Conservation (phyloP, 139 green algal genomes). For the Picochlorum sp. region DNA sequence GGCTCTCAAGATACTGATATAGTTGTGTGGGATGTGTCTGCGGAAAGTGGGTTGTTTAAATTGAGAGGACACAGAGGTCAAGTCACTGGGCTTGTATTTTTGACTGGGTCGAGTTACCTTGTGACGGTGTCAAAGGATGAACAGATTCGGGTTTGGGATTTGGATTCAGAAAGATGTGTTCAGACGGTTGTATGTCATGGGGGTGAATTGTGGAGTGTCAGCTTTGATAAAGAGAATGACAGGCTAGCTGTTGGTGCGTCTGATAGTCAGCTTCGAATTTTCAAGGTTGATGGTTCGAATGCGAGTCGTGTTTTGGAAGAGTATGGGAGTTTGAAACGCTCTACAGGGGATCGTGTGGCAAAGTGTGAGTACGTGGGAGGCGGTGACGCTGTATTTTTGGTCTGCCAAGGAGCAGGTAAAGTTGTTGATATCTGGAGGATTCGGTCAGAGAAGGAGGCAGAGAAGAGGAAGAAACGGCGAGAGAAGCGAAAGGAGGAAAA, state of each 20-base stretch:
- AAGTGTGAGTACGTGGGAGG: conserved; percentile 49
- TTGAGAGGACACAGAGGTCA: conserved; percentile 84
- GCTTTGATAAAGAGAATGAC: conserved; percentile 40
- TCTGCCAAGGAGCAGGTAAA: conserved; percentile 63
- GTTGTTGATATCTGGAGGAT: conserved; percentile 62
- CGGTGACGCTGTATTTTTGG: conserved; percentile 34
- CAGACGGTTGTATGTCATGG: conserved; percentile 64
- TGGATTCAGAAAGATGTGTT: conserved; percentile 83
- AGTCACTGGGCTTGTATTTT: conserved; percentile 68
- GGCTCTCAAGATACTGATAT: conserved; percentile 83
- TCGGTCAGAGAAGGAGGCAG: conserved; percentile 46
- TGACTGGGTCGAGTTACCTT: conserved; percentile 29
- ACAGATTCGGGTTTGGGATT: conserved; percentile 79
- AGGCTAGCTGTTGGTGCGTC: conserved; percentile 57
- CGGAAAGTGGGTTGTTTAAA: conserved; percentile 75
- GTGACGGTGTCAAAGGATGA: conserved; percentile 77
- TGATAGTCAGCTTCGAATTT: conserved; percentile 69
- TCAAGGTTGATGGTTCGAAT: conserved; percentile 8
- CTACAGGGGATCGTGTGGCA: conserved; percentile 53
- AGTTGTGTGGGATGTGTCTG: conserved; percentile 92
- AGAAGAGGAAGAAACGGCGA: conserved; percentile 60
- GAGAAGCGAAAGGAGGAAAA: conserved; percentile 67
- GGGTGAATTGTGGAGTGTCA: conserved; percentile 79
- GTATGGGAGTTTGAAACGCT: conserved; percentile 56
- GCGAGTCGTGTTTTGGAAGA: conserved; percentile 35